Evolutionary conservation across 1,139 yeast genomes (phyloP).

Genomic region (Protomyces inundatus): DNA sequence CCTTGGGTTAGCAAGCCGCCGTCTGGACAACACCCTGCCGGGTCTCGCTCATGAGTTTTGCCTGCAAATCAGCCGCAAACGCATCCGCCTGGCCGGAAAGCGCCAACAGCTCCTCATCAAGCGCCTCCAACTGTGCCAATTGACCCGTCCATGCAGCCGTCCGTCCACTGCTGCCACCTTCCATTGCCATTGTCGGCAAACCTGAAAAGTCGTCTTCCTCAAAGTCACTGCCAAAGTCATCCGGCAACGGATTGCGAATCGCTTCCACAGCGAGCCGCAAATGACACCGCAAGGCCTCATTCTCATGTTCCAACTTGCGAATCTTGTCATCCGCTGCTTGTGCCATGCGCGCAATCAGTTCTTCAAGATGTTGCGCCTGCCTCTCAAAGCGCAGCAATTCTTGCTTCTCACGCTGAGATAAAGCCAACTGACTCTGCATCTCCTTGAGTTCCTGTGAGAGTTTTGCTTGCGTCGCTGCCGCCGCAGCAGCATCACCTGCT

Average conservation of each 20-base stretch:
- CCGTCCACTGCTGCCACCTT: not conserved
- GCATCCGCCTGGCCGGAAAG: not conserved
- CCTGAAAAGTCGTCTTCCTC: not conserved
- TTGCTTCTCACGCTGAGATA: slow-evolving; percentile 20
- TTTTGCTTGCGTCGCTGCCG: not conserved
- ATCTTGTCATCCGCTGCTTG: slow-evolving; percentile 16
- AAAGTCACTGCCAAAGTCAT: not conserved
- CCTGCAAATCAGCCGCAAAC: not conserved
- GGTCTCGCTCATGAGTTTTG: not conserved
- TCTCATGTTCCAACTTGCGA: slow-evolving; percentile 17
- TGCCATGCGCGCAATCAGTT: slow-evolving; percentile 6
- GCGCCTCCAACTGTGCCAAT: not conserved
- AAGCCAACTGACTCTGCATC: slow-evolving; percentile 14
- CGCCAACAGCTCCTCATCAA: slow-evolving; percentile 4
- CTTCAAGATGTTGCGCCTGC: slow-evolving; percentile 13
- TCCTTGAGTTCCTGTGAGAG: slow-evolving; percentile 18
- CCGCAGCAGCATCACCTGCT: not conserved
- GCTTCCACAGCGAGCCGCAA: slow-evolving; percentile 26
- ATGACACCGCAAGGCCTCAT: slow-evolving; percentile 26
- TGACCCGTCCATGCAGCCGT: not conserved
- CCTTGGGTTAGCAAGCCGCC: too few relatives aligned
- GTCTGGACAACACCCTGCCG: too few relatives aligned
- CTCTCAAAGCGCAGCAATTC: slow-evolving; percentile 13
- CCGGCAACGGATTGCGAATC: slow-evolving; percentile 23
- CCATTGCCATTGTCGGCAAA: not conserved